Percentiles rank a stretch among this genome's conserved stretches.
Evolutionary conservation across 1,284 basidiomycete genomes (phyloP).

Genomic region (Cystobasidium pallidum): DNA sequence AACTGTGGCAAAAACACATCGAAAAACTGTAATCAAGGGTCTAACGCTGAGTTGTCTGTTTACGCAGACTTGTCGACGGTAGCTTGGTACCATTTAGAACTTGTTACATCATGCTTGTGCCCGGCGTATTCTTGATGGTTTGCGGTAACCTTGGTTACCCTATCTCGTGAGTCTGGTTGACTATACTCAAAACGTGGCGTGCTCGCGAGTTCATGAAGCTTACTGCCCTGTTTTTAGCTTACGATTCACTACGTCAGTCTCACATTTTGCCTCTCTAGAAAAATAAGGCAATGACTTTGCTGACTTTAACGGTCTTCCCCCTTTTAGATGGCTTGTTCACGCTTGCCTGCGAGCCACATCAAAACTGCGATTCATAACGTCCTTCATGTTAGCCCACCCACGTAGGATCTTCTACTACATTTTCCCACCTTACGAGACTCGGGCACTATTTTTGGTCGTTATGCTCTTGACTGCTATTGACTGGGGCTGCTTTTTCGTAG

Average conservation of each 20-base stretch:
- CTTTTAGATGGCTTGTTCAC: slow-evolving; percentile 8
- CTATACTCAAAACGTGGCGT: too few species aligned
- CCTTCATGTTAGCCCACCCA: slow-evolving; percentile 90
- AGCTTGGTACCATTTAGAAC: slow-evolving; percentile 64
- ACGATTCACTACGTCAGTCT: slow-evolving; percentile 1
- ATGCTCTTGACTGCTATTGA: slow-evolving; percentile 66
- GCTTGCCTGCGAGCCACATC: slow-evolving; percentile 63
- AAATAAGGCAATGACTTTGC: not conserved
- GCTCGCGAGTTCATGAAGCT: too few species aligned
- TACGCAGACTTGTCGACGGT: slow-evolving; percentile 14
- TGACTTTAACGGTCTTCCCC: not conserved
- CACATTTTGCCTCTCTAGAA: not conserved
- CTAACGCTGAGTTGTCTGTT: too few species aligned
- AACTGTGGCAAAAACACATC: not conserved
- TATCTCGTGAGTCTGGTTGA: slow-evolving; percentile 59
- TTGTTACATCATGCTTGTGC: slow-evolving; percentile 78
- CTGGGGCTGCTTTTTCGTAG: slow-evolving; percentile 81
- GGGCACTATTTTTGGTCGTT: slow-evolving; percentile 21
- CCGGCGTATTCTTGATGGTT: slow-evolving; percentile 68
- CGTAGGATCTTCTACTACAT: slow-evolving; percentile 89
- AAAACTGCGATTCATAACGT: slow-evolving; percentile 70
- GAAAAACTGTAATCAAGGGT: too few species aligned
- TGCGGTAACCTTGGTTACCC: slow-evolving; percentile 69
- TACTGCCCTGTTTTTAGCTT: not conserved
- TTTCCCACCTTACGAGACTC: slow-evolving; percentile 70